Evolutionary conservation across 495 filamentous ascomycete genomes (phyloP).

Genomic region (Paragyromitra xinjiangensis): DNA sequence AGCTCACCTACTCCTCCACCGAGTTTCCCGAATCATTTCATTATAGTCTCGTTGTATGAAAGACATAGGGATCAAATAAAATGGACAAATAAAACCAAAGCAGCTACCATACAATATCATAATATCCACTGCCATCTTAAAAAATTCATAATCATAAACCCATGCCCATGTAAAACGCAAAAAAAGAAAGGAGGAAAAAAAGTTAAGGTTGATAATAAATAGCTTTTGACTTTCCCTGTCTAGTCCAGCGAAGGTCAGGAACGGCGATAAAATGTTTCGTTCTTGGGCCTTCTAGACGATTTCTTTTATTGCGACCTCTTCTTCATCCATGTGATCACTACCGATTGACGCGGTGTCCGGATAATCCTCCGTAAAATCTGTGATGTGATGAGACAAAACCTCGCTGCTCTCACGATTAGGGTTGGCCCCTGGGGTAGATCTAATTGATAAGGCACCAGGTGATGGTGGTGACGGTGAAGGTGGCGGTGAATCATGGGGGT

Average conservation of each 20-base stretch:
- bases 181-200: conserved; percentile 8
- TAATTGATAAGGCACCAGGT: conserved; percentile 23
- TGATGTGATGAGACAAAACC: conserved; percentile 29
- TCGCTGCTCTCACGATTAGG: neutral
- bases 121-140: conserved; percentile 4
- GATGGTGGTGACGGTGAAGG: conserved; percentile 16
- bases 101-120: conserved; percentile 1
- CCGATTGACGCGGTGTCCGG: conserved; percentile 26
- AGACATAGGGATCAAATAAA: neutral
- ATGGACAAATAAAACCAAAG: conserved; percentile 2
- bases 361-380: conserved; percentile 41
- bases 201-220: conserved; percentile 4
- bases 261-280: neutral
- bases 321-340: conserved; percentile 17
- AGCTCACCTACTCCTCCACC: conserved; percentile 21
- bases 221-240: neutral
- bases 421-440: conserved; percentile 6
- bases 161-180: conserved; percentile 38
- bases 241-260: neutral
- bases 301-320: conserved; percentile 23
- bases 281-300: conserved; percentile 25
- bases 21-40: conserved; percentile 19
- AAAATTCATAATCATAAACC: conserved; percentile 30
- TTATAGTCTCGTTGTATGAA: conserved; percentile 11
- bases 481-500: conserved; percentile 44